Conservation (phyloP, 768 basidiomycete species). For the Kwoniella dejecticola region DNA sequence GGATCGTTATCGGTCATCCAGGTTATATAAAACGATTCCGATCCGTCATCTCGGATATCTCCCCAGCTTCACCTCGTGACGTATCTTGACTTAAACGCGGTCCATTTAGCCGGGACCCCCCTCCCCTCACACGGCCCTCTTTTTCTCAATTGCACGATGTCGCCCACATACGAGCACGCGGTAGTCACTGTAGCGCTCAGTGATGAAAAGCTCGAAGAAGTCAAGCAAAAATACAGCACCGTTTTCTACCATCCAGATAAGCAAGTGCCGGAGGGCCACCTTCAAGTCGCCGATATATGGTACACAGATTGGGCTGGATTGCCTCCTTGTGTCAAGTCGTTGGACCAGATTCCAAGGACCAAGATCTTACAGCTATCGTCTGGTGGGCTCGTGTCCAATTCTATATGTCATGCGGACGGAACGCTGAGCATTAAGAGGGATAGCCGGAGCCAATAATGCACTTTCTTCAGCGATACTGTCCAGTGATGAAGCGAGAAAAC, state of each 20-base stretch:
- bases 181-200: conserved; percentile 20
- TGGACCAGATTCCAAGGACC: conserved; percentile 27
- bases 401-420: background rate
- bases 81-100: too few relatives aligned
- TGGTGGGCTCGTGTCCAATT: conserved; percentile 21
- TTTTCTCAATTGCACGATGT: too few relatives aligned
- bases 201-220: conserved; percentile 20
- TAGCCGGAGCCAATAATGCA: conserved; percentile 36
- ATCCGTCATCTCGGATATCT: too few relatives aligned
- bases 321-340: conserved; percentile 12
- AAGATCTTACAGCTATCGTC: conserved; percentile 39
- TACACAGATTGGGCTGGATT: conserved; percentile 30
- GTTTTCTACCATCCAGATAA: conserved; percentile 39
- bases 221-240: conserved; percentile 22
- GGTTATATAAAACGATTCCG: too few relatives aligned
- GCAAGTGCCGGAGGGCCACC: conserved; percentile 21
- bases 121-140: too few relatives aligned
- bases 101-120: background rate
- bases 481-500: conserved; percentile 26
- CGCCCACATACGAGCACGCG: conserved; percentile 11
- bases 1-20: too few relatives aligned
- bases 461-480: conserved; percentile 19
- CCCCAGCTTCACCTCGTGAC: too few relatives aligned
- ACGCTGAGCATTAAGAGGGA: background rate
- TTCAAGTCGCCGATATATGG: conserved; percentile 32